Evolutionary conservation across 495 filamentous ascomycete species (phyloP).

Genomic region (Hypoxylon fuscum): DNA sequence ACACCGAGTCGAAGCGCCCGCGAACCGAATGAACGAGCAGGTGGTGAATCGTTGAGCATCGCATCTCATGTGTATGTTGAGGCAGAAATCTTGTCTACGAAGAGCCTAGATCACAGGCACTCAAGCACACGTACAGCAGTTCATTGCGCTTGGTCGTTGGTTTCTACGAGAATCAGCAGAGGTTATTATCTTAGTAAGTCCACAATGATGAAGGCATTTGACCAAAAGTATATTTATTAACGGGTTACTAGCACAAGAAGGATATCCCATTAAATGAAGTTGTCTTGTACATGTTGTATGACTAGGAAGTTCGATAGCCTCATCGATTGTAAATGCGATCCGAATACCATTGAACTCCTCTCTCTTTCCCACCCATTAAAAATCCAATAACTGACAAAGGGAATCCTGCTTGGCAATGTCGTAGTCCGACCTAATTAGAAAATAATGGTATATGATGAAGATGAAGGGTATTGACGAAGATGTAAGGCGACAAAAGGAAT

Average conservation of each 20-base stretch:
- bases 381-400: neutral
- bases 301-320: too few species aligned
- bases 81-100: neutral
- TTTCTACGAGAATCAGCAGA: too few species aligned
- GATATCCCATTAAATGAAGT: too few species aligned
- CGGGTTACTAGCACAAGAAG: too few species aligned
- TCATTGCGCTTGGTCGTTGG: neutral
- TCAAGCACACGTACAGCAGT: neutral
- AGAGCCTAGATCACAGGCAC: neutral
- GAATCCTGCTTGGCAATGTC: slow-evolving; percentile 11
- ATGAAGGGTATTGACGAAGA: slow-evolving; percentile 20
- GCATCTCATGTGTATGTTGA: neutral
- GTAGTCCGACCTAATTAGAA: neutral
- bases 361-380: too few species aligned
- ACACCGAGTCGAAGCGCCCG: slow-evolving; percentile 50
- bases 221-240: too few species aligned
- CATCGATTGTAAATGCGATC: too few species aligned
- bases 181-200: too few species aligned
- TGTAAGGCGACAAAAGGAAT: slow-evolving; percentile 17
- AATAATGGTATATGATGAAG: slow-evolving; percentile 5
- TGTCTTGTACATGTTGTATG: too few species aligned
- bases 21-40: slow-evolving; percentile 47
- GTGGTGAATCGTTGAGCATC: neutral
- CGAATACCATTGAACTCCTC: too few species aligned
- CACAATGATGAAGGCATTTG: too few species aligned